Evolutionary conservation across 2,329 filamentous ascomycete species (phyloP).

Genomic region (Dryadomyces quercivorus): DNA sequence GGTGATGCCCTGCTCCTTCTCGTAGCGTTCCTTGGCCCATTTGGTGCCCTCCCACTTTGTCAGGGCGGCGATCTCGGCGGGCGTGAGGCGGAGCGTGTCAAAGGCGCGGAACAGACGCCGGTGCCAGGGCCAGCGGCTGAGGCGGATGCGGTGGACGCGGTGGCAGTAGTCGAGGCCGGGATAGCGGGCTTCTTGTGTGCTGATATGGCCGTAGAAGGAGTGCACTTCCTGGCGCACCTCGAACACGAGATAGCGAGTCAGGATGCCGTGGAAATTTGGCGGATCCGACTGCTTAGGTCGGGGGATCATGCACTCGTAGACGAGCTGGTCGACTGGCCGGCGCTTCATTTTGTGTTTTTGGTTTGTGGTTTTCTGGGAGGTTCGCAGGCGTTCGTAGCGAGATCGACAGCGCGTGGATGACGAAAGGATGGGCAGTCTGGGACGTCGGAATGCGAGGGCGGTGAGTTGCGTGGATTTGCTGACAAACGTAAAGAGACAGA

Average conservation of each 20-base stretch:
- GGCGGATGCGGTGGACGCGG: constrained; percentile 61
- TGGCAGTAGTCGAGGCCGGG: constrained; percentile 70
- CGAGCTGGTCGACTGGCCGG: constrained; percentile 55
- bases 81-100: constrained; percentile 55
- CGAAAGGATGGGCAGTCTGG: not conserved
- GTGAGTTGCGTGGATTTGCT: not conserved
- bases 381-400: not conserved
- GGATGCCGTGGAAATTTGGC: constrained; percentile 55
- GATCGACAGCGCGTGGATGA: not conserved
- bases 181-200: constrained; percentile 70
- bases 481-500: not conserved
- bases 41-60: constrained; percentile 77
- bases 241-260: constrained; percentile 58
- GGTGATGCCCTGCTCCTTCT: constrained; percentile 57
- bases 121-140: constrained; percentile 67
- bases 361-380: not conserved
- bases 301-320: constrained; percentile 64
- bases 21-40: constrained; percentile 72
- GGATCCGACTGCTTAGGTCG: constrained; percentile 56
- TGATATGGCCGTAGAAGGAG: constrained; percentile 67
- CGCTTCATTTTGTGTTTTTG: constrained; percentile 51
- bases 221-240: constrained; percentile 71
- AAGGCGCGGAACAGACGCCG: constrained; percentile 65
- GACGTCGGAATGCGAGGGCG: not conserved
- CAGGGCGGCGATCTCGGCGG: constrained; percentile 55